Percentiles rank a stretch among this genome's conserved stretches.
These are phyloP conservation scores for Discostella pseudostelligera DNA, from an alignment of 108 stramenopile genomes.

Conservation along the genomic window DNA sequence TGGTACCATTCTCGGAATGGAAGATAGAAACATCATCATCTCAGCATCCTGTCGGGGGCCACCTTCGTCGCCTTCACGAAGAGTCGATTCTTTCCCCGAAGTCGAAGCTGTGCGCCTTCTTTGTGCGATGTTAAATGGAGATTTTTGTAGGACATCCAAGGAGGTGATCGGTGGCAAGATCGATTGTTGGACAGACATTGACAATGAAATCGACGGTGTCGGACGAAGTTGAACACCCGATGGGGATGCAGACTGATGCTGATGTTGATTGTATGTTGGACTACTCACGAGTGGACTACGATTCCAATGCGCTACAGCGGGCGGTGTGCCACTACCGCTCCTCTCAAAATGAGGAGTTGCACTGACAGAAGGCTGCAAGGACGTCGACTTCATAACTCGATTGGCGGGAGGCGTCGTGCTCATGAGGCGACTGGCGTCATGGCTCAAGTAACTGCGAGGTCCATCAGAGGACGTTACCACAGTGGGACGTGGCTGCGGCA, in stretches of 20 bases:
- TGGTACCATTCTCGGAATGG: slow-evolving; percentile 40
- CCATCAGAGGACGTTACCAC: neutral
- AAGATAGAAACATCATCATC: slow-evolving; percentile 29
- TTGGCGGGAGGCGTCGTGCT: slow-evolving; percentile 29
- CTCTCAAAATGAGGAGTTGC: neutral
- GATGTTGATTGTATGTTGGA: slow-evolving; percentile 10
- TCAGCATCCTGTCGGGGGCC: slow-evolving; percentile 4
- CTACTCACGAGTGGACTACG: neutral
- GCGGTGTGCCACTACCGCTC: slow-evolving; percentile 6
- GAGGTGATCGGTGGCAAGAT: slow-evolving; percentile 44
- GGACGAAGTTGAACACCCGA: neutral
- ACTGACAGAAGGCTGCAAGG: too few relatives aligned
- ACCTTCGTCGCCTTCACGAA: slow-evolving; percentile 12
- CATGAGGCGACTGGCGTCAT: slow-evolving; percentile 33
- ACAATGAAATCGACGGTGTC: slow-evolving; percentile 14
- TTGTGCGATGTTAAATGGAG: slow-evolving; percentile 21
- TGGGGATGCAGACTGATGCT: neutral
- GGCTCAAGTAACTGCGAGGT: slow-evolving; percentile 11
- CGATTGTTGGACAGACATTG: slow-evolving; percentile 18
- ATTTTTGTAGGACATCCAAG: slow-evolving; percentile 38
- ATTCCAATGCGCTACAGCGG: neutral
- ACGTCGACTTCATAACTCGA: neutral
- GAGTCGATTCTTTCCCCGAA: neutral
- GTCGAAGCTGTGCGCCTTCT: neutral
- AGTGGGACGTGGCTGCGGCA: neutral